Conservation (phyloP, 352 stramenopile species). For the Globisporangium heterothallicum region DNA sequence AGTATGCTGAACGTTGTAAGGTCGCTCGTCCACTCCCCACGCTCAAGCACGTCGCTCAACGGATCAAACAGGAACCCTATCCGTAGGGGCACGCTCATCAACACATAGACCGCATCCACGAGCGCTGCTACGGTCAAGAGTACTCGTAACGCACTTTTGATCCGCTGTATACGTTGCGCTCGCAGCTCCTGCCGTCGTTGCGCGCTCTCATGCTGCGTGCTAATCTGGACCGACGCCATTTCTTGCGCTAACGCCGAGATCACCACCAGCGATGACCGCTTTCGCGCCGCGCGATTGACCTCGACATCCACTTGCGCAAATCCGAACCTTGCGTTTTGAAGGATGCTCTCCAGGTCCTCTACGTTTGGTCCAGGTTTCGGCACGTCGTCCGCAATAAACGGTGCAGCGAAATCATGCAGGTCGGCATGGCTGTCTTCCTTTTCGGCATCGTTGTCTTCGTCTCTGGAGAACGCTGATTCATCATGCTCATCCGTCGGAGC, state of each 20-base stretch:
- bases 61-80: conserved; percentile 26
- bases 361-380: neutral
- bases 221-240: conserved; percentile 2
- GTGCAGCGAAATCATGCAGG: neutral
- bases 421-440: neutral
- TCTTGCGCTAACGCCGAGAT: conserved; percentile 4
- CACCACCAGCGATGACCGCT: conserved; percentile 6
- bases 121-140: conserved; percentile 20
- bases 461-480: neutral
- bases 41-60: conserved; percentile 8
- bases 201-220: conserved; percentile 1
- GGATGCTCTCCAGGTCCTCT: conserved; percentile 5
- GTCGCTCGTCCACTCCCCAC: conserved; percentile 18
- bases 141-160: neutral
- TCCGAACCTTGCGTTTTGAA: conserved; percentile 10
- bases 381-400: conserved; percentile 12
- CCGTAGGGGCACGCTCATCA: conserved; percentile 8
- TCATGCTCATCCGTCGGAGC: too few species aligned
- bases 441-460: neutral
- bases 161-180: neutral
- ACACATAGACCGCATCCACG: conserved; percentile 29
- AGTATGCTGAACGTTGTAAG: conserved; percentile 23
- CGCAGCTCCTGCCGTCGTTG: neutral
- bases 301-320: conserved; percentile 12
- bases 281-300: neutral